Conservation (phyloP, 495 filamentous ascomycete genomes). For the Penicillium goetzii region DNA sequence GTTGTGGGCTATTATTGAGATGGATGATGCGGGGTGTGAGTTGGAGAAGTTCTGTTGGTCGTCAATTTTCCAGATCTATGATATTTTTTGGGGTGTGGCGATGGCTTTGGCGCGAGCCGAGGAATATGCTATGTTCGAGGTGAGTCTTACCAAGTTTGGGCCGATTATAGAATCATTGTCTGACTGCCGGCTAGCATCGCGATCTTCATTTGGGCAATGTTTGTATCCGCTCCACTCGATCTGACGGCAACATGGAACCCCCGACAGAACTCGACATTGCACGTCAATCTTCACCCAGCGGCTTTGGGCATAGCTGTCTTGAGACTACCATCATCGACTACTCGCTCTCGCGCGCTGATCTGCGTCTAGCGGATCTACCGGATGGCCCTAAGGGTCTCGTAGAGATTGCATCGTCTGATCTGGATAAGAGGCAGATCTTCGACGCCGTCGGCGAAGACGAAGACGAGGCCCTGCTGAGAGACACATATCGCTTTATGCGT, state of each 20-base stretch:
- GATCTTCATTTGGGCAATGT: conserved; percentile 90
- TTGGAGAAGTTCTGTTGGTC: conserved; percentile 65
- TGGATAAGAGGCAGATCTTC: conserved; percentile 53
- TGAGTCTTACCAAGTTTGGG: conserved; percentile 26
- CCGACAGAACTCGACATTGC: conserved; percentile 38
- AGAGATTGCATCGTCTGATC: conserved; percentile 49
- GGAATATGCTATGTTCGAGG: conserved; percentile 73
- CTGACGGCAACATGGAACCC: conserved; percentile 39
- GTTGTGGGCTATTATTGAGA: conserved; percentile 80
- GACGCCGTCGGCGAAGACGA: conserved; percentile 50
- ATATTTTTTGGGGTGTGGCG: conserved; percentile 81
- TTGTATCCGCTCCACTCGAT: conserved; percentile 63
- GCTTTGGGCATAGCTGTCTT: conserved; percentile 69
- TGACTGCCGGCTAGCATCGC: conserved; percentile 59
- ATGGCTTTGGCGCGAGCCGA: conserved; percentile 80
- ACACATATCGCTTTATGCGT: conserved; percentile 52
- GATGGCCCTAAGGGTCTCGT: conserved; percentile 30
- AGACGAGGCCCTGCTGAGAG: conserved; percentile 44
- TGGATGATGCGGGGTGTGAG: conserved; percentile 82
- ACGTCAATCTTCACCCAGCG: conserved; percentile 39
- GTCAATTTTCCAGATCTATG: conserved; percentile 69
- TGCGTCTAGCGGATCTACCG: conserved; percentile 33
- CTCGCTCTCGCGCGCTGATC: conserved; percentile 72
- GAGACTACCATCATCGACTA: conserved; percentile 90
- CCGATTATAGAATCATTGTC: background rate